Evolutionary conservation across 768 basidiomycete genomes (phyloP).

Genomic region (Aureoboletus auriporus): DNA sequence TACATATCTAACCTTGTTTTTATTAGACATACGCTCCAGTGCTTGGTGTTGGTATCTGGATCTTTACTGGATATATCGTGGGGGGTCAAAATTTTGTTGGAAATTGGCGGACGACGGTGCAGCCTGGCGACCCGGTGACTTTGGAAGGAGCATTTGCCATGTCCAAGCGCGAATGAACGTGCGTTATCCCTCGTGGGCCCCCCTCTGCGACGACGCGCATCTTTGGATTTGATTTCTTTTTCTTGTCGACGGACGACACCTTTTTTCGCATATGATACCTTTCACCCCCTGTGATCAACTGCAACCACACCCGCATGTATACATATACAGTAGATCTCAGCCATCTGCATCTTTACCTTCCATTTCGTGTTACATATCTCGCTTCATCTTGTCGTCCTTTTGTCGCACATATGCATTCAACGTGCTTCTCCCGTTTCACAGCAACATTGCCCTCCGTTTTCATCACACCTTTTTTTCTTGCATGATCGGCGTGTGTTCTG

Average conservation of each 20-base stretch:
- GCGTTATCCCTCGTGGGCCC: too few relatives aligned
- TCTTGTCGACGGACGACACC: slow-evolving; percentile 6
- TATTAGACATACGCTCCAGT: slow-evolving; percentile 5
- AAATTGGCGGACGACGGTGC: slow-evolving; percentile 52
- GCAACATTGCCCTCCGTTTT: too few relatives aligned
- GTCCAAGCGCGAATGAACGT: slow-evolving; percentile 39
- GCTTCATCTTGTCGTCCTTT: too few relatives aligned
- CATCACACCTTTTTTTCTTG: too few relatives aligned
- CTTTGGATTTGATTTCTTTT: not conserved
- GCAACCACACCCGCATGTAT: too few relatives aligned
- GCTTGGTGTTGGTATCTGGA: slow-evolving; percentile 29
- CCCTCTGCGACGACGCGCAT: not conserved
- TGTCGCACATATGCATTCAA: too few relatives aligned
- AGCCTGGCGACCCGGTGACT: slow-evolving; percentile 35
- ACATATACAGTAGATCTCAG: too few relatives aligned
- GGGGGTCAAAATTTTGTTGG: slow-evolving; percentile 66
- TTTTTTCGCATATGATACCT: not conserved
- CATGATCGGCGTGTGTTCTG: too few relatives aligned
- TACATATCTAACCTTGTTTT: slow-evolving; percentile 4
- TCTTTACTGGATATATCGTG: slow-evolving; percentile 71
- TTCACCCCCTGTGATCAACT: too few relatives aligned
- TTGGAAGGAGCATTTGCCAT: slow-evolving; percentile 66
- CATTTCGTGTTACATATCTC: too few relatives aligned
- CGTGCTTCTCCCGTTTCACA: too few relatives aligned
- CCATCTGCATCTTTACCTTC: too few relatives aligned